Percentiles rank a stretch among this genome's conserved stretches.
These are phyloP conservation scores for Arabidopsis suecica DNA, from an alignment of 345 rosid species.

Conservation along the genomic window DNA sequence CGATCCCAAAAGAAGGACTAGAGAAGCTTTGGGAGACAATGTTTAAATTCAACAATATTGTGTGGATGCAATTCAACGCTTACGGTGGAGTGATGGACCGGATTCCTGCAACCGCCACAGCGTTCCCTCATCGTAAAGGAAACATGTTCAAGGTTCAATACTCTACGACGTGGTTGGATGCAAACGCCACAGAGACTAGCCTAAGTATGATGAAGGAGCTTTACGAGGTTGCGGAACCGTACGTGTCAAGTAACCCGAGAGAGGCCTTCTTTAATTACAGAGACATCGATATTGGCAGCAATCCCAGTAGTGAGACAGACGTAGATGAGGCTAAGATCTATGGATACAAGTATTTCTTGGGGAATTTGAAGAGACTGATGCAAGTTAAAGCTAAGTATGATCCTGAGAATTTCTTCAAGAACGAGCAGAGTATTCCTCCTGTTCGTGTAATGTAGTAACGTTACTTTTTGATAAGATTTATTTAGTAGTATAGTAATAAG, in stretches of 20 bases:
- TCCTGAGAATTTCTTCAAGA: slow-evolving; percentile 46
- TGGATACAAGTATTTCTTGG: slow-evolving; percentile 46
- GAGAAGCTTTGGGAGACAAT: slow-evolving; percentile 47
- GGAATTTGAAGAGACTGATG: slow-evolving; percentile 44
- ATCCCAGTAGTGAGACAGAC: slow-evolving; percentile 7
- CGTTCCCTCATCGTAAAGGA: slow-evolving; percentile 62
- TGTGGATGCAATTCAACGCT: slow-evolving; percentile 49
- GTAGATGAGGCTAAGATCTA: slow-evolving; percentile 43
- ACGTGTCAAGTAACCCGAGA: slow-evolving; percentile 52
- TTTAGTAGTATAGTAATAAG: neutral
- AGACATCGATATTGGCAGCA: slow-evolving; percentile 42
- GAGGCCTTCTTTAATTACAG: slow-evolving; percentile 44
- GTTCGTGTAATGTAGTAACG: neutral
- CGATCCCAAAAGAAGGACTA: slow-evolving; percentile 39
- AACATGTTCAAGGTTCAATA: slow-evolving; percentile 49
- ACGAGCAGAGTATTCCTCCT: slow-evolving; percentile 49
- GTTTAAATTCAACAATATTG: slow-evolving; percentile 30
- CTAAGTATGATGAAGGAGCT: slow-evolving; percentile 46
- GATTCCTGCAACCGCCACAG: slow-evolving; percentile 46
- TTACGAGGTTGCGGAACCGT: slow-evolving; percentile 47
- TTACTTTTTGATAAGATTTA: neutral
- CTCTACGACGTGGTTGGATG: slow-evolving; percentile 41
- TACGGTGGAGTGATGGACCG: slow-evolving; percentile 59
- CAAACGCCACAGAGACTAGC: slow-evolving; percentile 13
- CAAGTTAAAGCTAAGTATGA: slow-evolving; percentile 42